These are phyloP conservation scores for Brachypodium distachyon DNA, from an alignment of 202 grass and related monocot species.

Conservation along the genomic window DNA sequence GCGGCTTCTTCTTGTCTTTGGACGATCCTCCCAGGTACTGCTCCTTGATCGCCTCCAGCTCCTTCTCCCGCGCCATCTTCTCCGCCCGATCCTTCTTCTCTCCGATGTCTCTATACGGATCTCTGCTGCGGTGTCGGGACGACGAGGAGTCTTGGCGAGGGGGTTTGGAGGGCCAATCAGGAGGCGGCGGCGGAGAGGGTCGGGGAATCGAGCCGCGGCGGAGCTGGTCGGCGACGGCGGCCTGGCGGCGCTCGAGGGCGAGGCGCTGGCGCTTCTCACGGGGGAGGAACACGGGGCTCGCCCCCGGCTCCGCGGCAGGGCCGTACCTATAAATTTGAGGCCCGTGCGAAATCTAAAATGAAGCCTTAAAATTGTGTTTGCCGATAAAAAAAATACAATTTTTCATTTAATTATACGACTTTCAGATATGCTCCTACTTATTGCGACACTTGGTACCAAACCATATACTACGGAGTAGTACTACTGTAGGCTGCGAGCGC, in stretches of 20 bases:
- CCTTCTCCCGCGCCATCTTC: conserved; percentile 57
- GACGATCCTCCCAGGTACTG: conserved; percentile 69
- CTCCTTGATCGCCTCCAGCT: conserved; percentile 62
- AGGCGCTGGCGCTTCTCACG: conserved; percentile 59
- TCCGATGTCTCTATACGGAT: conserved; percentile 30
- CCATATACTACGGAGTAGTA: no score
- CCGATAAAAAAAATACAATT: no score
- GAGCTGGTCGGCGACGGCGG: conserved; percentile 56
- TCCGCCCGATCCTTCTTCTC: conserved; percentile 44
- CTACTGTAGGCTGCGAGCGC: no score
- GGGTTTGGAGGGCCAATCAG: not conserved
- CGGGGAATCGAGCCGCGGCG: conserved; percentile 20
- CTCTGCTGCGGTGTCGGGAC: conserved; percentile 14
- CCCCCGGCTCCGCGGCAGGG: no score
- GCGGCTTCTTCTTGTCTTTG: conserved; percentile 18
- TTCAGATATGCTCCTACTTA: no score
- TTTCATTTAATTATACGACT: no score
- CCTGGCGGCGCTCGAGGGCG: conserved; percentile 68
- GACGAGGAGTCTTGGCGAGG: conserved; percentile 6
- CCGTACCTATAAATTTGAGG: no score
- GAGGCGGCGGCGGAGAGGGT: not conserved
- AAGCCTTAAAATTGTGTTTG: no score
- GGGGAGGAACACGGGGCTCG: conserved; percentile 57
- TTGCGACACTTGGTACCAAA: no score
- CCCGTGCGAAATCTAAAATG: no score